Percentiles rank a stretch among this genome's conserved stretches.
These are phyloP conservation scores for Sporothrix brunneoviolacea DNA, from an alignment of 2,329 filamentous ascomycete genomes.

Conservation along the genomic window DNA sequence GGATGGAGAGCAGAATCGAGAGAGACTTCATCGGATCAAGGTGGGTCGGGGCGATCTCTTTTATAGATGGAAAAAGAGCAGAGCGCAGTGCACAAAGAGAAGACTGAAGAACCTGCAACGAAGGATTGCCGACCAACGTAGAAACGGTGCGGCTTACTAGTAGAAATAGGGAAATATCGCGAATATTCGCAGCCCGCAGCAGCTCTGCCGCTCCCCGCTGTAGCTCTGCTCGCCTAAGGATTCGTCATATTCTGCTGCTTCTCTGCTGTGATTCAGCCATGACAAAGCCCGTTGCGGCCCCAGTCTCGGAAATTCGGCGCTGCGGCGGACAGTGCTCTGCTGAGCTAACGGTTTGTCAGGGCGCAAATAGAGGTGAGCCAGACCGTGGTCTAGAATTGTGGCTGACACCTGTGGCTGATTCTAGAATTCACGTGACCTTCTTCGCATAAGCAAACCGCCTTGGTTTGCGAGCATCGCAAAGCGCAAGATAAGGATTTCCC, in stretches of 20 bases:
- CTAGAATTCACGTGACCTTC: constrained; percentile 5
- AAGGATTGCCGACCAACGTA: neutral
- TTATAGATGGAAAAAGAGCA: constrained; percentile 11
- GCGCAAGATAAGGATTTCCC: too few species aligned
- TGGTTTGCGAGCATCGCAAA: too few species aligned
- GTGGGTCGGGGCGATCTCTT: neutral
- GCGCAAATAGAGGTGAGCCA: neutral
- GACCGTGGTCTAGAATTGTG: neutral
- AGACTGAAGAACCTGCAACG: neutral
- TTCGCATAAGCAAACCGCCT: neutral
- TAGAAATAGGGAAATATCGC: constrained; percentile 10
- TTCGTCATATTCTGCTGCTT: constrained; percentile 11
- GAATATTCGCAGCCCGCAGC: constrained; percentile 2
- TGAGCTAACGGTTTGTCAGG: constrained; percentile 17
- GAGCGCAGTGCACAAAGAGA: constrained; percentile 1
- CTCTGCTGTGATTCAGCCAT: constrained; percentile 16
- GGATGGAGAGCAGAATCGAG: constrained; percentile 31
- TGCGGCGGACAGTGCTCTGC: too few species aligned
- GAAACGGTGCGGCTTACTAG: neutral
- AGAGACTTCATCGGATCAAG: constrained; percentile 30
- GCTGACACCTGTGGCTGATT: neutral
- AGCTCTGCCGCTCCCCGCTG: neutral
- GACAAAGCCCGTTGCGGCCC: constrained; percentile 15
- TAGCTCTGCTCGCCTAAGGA: constrained; percentile 5
- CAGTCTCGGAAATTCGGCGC: too few species aligned